Evolutionary conservation across 1,284 basidiomycete genomes (phyloP).

Genomic region (Bondarzewia mesenterica): DNA sequence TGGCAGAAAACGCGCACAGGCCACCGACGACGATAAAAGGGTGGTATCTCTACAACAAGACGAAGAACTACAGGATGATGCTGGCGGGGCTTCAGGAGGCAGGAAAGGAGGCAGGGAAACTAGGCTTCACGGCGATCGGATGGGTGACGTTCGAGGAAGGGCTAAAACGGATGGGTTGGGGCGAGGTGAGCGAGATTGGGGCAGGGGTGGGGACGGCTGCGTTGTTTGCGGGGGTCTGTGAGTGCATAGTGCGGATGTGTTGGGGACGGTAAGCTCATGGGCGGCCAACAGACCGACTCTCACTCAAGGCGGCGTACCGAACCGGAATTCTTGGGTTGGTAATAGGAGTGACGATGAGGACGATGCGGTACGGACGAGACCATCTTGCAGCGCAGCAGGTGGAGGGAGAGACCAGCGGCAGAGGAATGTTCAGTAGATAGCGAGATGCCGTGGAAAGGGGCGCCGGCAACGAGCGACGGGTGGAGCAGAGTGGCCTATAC

Average conservation of each 20-base stretch:
- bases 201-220: slow-evolving; percentile 58
- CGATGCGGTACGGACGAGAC: slow-evolving; percentile 37
- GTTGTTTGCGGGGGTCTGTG: slow-evolving; percentile 55
- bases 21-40: slow-evolving; percentile 74
- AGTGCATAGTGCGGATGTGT: slow-evolving; percentile 25
- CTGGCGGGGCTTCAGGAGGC: slow-evolving; percentile 66
- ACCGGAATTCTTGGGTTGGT: slow-evolving; percentile 43
- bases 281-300: slow-evolving; percentile 49
- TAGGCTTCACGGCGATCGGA: slow-evolving; percentile 47
- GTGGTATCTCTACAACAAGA: slow-evolving; percentile 91
- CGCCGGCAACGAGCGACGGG: slow-evolving; percentile 14
- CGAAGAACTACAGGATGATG: slow-evolving; percentile 81
- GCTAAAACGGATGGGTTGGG: slow-evolving; percentile 39
- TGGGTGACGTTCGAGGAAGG: slow-evolving; percentile 70
- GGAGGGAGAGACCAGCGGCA: slow-evolving; percentile 24
- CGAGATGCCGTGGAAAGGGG: too few species aligned
- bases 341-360: slow-evolving; percentile 45
- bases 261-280: slow-evolving; percentile 8
- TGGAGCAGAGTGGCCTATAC: neutral
- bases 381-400: too few species aligned
- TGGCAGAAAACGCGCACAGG: slow-evolving; percentile 60
- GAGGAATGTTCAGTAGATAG: too few species aligned
- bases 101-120: slow-evolving; percentile 43
- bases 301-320: slow-evolving; percentile 40
- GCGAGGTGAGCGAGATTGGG: slow-evolving; percentile 45